phyloP scores from a whole-genome alignment of 805 yeast genomes.

The Ogataea philodendri region DNA sequence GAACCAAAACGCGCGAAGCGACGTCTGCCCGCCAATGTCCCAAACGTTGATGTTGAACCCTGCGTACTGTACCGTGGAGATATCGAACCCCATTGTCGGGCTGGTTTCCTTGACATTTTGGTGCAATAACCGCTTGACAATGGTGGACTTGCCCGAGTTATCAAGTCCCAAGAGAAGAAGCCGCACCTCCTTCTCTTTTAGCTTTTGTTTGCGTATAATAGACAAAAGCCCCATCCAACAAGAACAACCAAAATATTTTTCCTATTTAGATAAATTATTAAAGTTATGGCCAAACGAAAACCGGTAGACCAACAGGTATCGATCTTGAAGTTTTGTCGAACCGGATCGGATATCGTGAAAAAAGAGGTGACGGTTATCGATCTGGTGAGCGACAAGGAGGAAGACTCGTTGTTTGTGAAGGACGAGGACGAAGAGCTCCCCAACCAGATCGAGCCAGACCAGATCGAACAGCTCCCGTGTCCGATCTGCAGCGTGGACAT shows the following conservation, averaged over 20 bases:
- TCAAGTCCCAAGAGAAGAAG: constrained; percentile 81
- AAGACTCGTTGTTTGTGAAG: constrained; percentile 5
- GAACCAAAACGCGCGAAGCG: constrained; percentile 87
- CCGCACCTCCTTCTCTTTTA: constrained; percentile 74
- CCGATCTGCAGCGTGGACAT: constrained; percentile 51
- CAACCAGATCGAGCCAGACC: neutral
- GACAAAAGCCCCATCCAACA: constrained; percentile 77
- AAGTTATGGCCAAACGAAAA: constrained; percentile 9
- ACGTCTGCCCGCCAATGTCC: constrained; percentile 87
- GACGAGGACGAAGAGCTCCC: constrained; percentile 11
- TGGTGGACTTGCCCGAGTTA: constrained; percentile 88
- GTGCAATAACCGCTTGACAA: constrained; percentile 57
- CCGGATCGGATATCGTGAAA: constrained; percentile 5
- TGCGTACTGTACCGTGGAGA: constrained; percentile 50
- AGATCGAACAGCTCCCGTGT: constrained; percentile 35
- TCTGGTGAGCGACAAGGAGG: constrained; percentile 8
- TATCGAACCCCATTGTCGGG: constrained; percentile 91
- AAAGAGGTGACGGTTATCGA: constrained; percentile 17
- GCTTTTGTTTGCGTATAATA: constrained; percentile 76
- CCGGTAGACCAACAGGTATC: constrained; percentile 17
- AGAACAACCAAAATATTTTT: neutral
- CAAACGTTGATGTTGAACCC: constrained; percentile 58
- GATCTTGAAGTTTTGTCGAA: constrained; percentile 21
- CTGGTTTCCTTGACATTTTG: constrained; percentile 55
- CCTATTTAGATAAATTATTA: constrained; percentile 1